Base-by-base conservation (phyloP, 2,329 filamentous ascomycete genomes). In the Fusarium mundagurra region DNA sequence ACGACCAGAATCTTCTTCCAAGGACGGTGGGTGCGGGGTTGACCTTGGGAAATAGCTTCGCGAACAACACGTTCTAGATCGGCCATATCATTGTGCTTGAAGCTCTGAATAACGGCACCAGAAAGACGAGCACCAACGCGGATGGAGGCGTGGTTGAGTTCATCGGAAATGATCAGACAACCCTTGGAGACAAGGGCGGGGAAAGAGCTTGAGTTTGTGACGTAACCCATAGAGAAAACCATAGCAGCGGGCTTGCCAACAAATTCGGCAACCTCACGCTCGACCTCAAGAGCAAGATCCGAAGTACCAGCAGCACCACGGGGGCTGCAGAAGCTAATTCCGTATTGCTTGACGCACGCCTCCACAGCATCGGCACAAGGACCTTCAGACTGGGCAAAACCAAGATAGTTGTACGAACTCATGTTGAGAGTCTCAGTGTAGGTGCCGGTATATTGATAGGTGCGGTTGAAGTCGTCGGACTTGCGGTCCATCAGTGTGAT, bases 1-100 rank as follows among this genome's bases (percentile, higher is more conserved):
- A 96, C 95, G 50, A 99, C 94, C 59, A 99, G 84, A 69, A 99
- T 98, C 90, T 98, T 99, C 88, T 97, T 98, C 96, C 96, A 99
- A 3, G 96, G 96, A 36, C 96, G 93, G 83, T 99, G 96, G n/a
- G 96, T 99, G 75, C 96, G 93, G 61, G 96, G 96, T 82, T 99
- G 96, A 50, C 96, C 96, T 84, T 98, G 96, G 20, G 96, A 95
- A 81, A 99, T 98, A 75, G 92, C 93, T 81, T 98, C 95, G 47
- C 96, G 93, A 12, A 99, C 90, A 77, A 93, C 91, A 68, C 90
- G 90, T 85, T 99, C 96, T 24, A 99, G 88, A 77, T 97, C 92
- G 34, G 84, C 85, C 92, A 98, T 97, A 83, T 98, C 94, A 82
- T 99, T 99, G 88, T 99, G 96, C 87, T 95, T 97, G 89, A 98